These are phyloP conservation scores for Irpex sp. DNA, from an alignment of 1,284 basidiomycete species.

Conservation along the genomic window DNA sequence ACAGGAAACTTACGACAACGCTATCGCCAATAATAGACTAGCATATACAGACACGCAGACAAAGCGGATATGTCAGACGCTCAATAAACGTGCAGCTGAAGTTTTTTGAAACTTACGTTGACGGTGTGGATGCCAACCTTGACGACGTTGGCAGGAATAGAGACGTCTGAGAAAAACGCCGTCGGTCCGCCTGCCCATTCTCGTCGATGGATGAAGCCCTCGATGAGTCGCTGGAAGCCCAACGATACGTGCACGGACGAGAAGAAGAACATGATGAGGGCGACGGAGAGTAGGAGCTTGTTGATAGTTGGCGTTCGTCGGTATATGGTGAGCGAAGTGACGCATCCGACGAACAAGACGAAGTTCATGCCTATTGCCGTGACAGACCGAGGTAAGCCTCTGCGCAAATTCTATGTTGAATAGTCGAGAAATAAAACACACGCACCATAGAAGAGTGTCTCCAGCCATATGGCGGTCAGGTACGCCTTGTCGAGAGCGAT, in stretches of 20 bases:
- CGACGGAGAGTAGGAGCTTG: constrained; percentile 27
- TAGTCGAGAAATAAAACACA: background rate
- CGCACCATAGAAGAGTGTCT: constrained; percentile 31
- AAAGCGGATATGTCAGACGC: background rate
- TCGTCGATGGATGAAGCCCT: constrained; percentile 31
- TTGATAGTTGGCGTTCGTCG: constrained; percentile 25
- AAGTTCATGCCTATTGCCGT: constrained; percentile 29
- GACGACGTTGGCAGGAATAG: constrained; percentile 32
- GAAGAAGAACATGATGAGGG: constrained; percentile 31
- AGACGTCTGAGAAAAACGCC: constrained; percentile 34
- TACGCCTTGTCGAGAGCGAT: constrained; percentile 31
- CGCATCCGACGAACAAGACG: constrained; percentile 29
- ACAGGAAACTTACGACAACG: constrained; percentile 25
- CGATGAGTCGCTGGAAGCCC: constrained; percentile 33
- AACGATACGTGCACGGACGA: constrained; percentile 33
- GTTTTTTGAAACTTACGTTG: constrained; percentile 19
- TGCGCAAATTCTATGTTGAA: background rate
- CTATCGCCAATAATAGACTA: constrained; percentile 32
- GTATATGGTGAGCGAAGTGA: constrained; percentile 28
- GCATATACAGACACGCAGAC: background rate
- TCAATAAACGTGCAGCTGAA: background rate
- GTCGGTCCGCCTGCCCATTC: constrained; percentile 29
- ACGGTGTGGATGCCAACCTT: constrained; percentile 35
- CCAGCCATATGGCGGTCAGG: constrained; percentile 32
- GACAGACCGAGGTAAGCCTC: background rate